Conservation (phyloP, 257 asterid species). For the Ehretia macrophylla region DNA sequence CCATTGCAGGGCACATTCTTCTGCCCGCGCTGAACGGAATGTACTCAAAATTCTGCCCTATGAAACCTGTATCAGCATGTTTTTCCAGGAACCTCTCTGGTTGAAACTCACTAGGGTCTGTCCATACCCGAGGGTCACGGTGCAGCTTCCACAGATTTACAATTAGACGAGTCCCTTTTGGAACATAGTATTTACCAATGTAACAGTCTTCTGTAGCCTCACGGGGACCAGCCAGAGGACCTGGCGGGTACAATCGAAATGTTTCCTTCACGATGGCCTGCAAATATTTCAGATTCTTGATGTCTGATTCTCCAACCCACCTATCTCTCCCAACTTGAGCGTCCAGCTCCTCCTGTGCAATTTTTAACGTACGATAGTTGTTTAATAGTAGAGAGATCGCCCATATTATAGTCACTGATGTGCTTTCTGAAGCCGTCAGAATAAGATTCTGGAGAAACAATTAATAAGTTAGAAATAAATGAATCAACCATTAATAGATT, state of each 20-base stretch:
- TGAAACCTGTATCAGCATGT: slow-evolving; percentile 11
- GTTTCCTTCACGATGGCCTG: slow-evolving; percentile 54
- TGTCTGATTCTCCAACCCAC: slow-evolving; percentile 53
- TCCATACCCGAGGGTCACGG: slow-evolving; percentile 49
- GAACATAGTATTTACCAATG: slow-evolving; percentile 21
- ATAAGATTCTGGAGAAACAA: slow-evolving; percentile 30
- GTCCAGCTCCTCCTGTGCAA: slow-evolving; percentile 43
- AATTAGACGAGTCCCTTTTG: slow-evolving; percentile 45
- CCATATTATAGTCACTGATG: slow-evolving; percentile 51
- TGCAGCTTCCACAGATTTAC: slow-evolving; percentile 55
- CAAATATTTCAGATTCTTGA: slow-evolving; percentile 33
- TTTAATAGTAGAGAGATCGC: slow-evolving; percentile 45
- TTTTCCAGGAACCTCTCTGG: slow-evolving; percentile 44
- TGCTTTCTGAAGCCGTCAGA: slow-evolving; percentile 54
- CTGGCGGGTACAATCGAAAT: slow-evolving; percentile 58
- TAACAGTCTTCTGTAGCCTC: slow-evolving; percentile 43
- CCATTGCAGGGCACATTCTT: slow-evolving; percentile 50
- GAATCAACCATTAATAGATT: no score
- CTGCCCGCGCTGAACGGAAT: slow-evolving; percentile 54
- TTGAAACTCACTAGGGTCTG: slow-evolving; percentile 28
- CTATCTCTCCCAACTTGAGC: slow-evolving; percentile 29
- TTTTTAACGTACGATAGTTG: slow-evolving; percentile 14
- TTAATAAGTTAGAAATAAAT: not conserved
- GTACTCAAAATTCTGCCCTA: slow-evolving; percentile 40
- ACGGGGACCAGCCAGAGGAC: slow-evolving; percentile 51